Percentiles rank a stretch among this genome's conserved stretches.
Evolutionary conservation across 441 rosid genomes (phyloP).

Genomic region (Erodium trifolium): DNA sequence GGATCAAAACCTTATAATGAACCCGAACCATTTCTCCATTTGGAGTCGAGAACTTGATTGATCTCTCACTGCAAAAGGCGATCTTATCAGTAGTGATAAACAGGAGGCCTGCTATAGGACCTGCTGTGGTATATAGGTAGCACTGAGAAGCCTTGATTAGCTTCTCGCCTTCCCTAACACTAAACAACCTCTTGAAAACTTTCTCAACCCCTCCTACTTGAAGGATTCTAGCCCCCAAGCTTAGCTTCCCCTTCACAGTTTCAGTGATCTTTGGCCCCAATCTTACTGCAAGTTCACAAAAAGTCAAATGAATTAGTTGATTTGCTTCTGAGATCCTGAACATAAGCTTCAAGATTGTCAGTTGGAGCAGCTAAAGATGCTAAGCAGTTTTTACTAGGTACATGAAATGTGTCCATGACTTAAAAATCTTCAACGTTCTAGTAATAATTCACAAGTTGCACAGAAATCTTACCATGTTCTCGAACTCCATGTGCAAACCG

Average conservation of each 20-base stretch:
- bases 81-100: constrained; percentile 20
- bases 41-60: constrained; percentile 16
- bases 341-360: too few relatives aligned
- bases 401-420: not conserved
- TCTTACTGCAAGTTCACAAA: constrained; percentile 14
- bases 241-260: constrained; percentile 20
- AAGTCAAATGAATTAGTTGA: not conserved
- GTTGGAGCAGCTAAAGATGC: too few relatives aligned
- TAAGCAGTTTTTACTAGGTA: too few relatives aligned
- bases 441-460: not conserved
- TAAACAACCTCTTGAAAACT: constrained; percentile 20
- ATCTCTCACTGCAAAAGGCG: constrained; percentile 24
- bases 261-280: constrained; percentile 20
- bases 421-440: not conserved
- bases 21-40: constrained; percentile 17
- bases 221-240: constrained; percentile 20
- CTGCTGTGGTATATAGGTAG: constrained; percentile 19
- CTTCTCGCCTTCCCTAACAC: constrained; percentile 18
- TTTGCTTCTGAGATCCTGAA: not conserved
- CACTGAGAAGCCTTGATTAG: constrained; percentile 23
- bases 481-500: constrained; percentile 14
- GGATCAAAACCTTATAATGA: constrained; percentile 41
- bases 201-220: constrained; percentile 21
- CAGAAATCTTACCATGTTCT: constrained; percentile 18
- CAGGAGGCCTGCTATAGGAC: constrained; percentile 21